A percentile compares a stretch with the other conserved stretches of the same genome.
These are phyloP conservation scores for Lactarius indigo DNA, from an alignment of 768 basidiomycete species.

Conservation along the genomic window DNA sequence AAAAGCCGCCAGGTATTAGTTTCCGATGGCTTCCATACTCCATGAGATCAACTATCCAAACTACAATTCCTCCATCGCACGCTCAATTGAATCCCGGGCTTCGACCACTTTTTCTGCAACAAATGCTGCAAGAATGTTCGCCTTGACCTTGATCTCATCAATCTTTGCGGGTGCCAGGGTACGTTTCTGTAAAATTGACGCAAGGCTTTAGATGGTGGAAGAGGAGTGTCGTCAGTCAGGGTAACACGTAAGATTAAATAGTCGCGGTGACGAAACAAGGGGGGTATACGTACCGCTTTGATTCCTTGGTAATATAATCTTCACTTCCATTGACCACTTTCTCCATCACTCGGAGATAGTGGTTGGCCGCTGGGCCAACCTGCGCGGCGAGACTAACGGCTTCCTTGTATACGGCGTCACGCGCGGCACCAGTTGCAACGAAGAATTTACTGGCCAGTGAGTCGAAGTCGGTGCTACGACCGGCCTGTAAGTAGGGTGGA, in stretches of 20 bases:
- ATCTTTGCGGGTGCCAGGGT: conserved; percentile 73
- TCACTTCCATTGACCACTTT: conserved; percentile 70
- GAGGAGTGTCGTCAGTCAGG: conserved; percentile 22
- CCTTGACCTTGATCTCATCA: conserved; percentile 91
- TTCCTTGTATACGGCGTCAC: conserved; percentile 61
- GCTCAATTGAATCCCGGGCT: conserved; percentile 28
- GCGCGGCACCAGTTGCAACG: conserved; percentile 50
- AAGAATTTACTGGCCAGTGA: conserved; percentile 73
- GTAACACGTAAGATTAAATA: conserved; percentile 21
- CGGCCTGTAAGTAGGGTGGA: conserved; percentile 51
- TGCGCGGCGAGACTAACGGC: conserved; percentile 52
- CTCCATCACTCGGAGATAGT: conserved; percentile 90
- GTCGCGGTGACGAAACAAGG: neutral
- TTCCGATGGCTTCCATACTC: no score
- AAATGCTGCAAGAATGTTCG: conserved; percentile 78
- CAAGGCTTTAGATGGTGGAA: conserved; percentile 46
- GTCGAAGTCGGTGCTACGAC: conserved; percentile 77
- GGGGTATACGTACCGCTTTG: conserved; percentile 57
- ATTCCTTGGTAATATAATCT: conserved; percentile 82
- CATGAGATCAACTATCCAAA: no score
- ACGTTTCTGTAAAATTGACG: conserved; percentile 73
- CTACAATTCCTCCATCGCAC: conserved; percentile 27
- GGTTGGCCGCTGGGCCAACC: conserved; percentile 53
- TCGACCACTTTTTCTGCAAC: conserved; percentile 33
- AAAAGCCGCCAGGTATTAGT: no score